phyloP scores from a whole-genome alignment of 225 moss, liverwort and hornwort genomes.

The Takakia lepidozioides region DNA sequence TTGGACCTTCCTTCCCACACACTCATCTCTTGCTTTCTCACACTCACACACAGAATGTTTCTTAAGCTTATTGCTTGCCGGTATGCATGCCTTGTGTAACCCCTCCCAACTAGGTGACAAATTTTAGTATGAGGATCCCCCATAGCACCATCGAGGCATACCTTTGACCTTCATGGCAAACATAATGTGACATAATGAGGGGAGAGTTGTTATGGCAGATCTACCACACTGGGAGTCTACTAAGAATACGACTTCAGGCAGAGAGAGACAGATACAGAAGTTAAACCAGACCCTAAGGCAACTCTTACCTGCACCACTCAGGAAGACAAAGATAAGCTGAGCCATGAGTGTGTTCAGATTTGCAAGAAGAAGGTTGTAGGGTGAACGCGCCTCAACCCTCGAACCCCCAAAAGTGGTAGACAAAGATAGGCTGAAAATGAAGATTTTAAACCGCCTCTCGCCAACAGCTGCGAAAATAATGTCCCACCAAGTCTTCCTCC shows the following conservation, averaged over 20 bases:
- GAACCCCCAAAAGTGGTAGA: constrained; percentile 59
- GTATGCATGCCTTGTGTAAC: no score
- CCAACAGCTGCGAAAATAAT: constrained; percentile 19
- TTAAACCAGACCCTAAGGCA: not conserved
- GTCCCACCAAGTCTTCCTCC: constrained; percentile 12
- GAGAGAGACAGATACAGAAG: not conserved
- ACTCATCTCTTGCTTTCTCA: not conserved
- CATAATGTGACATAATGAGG: not conserved
- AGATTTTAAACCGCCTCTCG: constrained; percentile 52
- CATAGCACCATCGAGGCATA: no score
- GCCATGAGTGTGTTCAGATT: constrained; percentile 65
- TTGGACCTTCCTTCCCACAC: not conserved
- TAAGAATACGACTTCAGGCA: no score
- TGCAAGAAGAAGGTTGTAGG: constrained; percentile 54
- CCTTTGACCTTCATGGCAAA: not conserved
- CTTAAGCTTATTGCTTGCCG: no score
- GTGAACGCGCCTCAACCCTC: constrained; percentile 54
- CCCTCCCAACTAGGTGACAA: no score
- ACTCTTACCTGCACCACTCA: constrained; percentile 71
- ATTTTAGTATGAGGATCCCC: no score
- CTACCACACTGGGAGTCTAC: no score
- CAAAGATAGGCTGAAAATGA: constrained; percentile 61
- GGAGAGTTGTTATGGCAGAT: no score
- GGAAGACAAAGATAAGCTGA: constrained; percentile 64
- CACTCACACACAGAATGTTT: not conserved